Evolutionary conservation across 192 early-diverging fungal genomes (phyloP).

Genomic region (Coemansia sp.): DNA sequence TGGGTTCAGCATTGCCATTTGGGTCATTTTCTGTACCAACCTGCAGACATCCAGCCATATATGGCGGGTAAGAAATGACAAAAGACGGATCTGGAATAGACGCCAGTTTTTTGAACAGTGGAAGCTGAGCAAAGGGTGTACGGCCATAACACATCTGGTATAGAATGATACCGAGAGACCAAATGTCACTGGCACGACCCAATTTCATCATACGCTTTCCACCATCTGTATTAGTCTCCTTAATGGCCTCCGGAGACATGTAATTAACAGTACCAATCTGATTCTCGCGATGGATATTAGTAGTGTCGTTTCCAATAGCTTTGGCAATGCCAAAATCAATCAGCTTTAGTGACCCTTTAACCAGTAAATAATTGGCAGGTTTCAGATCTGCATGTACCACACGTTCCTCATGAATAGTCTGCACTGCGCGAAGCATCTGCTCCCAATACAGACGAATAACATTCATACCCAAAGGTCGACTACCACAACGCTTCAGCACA

Average conservation of each 20-base stretch:
- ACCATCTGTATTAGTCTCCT: conserved; percentile 44
- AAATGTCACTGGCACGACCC: conserved; percentile 80
- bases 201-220: conserved; percentile 58
- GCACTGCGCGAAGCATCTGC: conserved; percentile 91
- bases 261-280: conserved; percentile 92
- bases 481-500: conserved; percentile 56
- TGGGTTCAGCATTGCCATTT: conserved; percentile 12
- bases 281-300: conserved; percentile 84
- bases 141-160: conserved; percentile 88
- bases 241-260: conserved; percentile 92
- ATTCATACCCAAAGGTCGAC: conserved; percentile 62
- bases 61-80: conserved; percentile 63
- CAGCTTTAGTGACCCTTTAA: conserved; percentile 80
- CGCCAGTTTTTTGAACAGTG: conserved; percentile 65
- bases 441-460: conserved; percentile 84
- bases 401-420: conserved; percentile 79
- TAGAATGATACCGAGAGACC: conserved; percentile 91
- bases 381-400: conserved; percentile 95
- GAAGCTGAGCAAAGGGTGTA: conserved; percentile 77
- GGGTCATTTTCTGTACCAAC: conserved; percentile 34
- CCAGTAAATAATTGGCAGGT: conserved; percentile 93
- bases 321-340: conserved; percentile 99
- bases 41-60: conserved; percentile 46
- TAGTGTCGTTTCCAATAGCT: conserved; percentile 87
- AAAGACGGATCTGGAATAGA: conserved; percentile 70